These are phyloP conservation scores for Lachancea meyersii DNA, from an alignment of 805 yeast species.

Conservation along the genomic window DNA sequence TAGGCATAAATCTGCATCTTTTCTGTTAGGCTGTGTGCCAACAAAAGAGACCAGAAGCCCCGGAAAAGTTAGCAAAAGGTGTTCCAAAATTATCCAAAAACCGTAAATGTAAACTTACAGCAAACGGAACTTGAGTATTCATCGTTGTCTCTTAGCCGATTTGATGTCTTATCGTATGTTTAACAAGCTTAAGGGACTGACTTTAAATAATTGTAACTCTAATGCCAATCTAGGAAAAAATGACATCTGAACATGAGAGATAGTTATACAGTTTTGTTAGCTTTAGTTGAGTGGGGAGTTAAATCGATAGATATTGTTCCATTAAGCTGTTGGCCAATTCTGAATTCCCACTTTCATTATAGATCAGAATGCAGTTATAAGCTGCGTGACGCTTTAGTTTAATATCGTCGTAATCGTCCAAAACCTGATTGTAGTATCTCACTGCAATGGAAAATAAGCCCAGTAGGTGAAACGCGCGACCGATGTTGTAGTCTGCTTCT, in stretches of 20 bases:
- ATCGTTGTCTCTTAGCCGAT: not conserved
- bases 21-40: not conserved
- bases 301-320: conserved; percentile 56
- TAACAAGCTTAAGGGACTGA: not conserved
- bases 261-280: not conserved
- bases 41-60: not conserved
- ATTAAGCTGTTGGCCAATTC: conserved; percentile 57
- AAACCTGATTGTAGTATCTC: conserved; percentile 63
- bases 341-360: conserved; percentile 68
- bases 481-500: conserved; percentile 79
- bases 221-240: not conserved
- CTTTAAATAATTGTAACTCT: not conserved
- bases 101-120: conserved; percentile 13
- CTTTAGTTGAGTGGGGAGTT: too few relatives aligned
- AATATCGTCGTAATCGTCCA: conserved; percentile 47
- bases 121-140: conserved; percentile 17
- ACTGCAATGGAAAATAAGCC: conserved; percentile 74
- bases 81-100: not conserved
- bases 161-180: too few relatives aligned
- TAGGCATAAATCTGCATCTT: not conserved
- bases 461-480: conserved; percentile 75
- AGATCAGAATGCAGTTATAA: conserved; percentile 71
- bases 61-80: not conserved
- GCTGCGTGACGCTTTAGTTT: conserved; percentile 77
- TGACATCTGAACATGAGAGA: not conserved